Conservation (phyloP, 345 rosid genomes). For the Erysimum cheiranthoides region DNA sequence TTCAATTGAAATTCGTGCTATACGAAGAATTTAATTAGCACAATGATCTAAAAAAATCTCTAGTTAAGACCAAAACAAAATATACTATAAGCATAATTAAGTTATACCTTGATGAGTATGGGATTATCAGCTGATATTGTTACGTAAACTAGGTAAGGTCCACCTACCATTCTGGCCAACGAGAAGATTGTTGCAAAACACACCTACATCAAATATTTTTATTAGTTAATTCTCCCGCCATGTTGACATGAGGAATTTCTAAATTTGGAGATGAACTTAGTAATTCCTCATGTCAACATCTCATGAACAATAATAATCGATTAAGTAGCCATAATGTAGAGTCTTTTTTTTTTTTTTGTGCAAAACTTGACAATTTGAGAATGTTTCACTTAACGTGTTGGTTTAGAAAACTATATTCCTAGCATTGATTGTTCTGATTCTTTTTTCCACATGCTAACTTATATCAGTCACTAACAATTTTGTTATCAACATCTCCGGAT, state of each 20-base stretch:
- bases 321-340: neutral
- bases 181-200: conserved; percentile 49
- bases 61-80: neutral
- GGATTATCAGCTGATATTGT: conserved; percentile 43
- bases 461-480: neutral
- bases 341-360: neutral
- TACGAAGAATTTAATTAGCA: neutral
- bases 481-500: too few species aligned
- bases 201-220: conserved; percentile 24
- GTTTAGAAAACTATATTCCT: neutral
- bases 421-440: neutral
- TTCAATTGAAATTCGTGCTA: neutral
- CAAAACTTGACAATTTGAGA: neutral
- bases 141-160: conserved; percentile 46
- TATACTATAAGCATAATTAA: neutral
- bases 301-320: neutral
- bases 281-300: neutral
- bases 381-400: neutral
- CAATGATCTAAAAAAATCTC: too few species aligned
- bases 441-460: neutral
- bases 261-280: too few species aligned
- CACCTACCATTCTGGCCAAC: conserved; percentile 47
- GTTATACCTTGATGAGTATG: conserved; percentile 43
- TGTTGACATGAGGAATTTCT: too few species aligned
- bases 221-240: neutral